phyloP scores from a whole-genome alignment of 208 protist genomes.

The Wallacemonas rigidus region DNA sequence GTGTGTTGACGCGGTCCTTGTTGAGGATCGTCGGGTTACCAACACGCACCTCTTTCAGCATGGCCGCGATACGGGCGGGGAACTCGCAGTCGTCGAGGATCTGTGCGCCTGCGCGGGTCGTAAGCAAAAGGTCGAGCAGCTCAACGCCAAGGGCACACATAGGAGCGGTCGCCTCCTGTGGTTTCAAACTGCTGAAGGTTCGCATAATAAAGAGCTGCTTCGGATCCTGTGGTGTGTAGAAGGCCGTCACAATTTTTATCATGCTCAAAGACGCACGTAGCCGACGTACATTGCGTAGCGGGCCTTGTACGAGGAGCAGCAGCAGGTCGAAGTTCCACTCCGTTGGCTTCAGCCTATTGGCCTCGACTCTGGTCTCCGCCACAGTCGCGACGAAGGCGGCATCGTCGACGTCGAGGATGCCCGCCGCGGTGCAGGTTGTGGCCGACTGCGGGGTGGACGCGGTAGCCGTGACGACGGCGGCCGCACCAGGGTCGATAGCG shows the following conservation, averaged over 20 bases:
- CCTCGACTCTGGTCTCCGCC: constrained; percentile 58
- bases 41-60: constrained; percentile 73
- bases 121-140: constrained; percentile 80
- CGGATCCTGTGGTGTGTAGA: constrained; percentile 58
- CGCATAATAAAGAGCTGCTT: constrained; percentile 41
- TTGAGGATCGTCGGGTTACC: constrained; percentile 55
- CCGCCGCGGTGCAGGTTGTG: constrained; percentile 33
- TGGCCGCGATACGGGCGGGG: constrained; percentile 36
- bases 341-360: constrained; percentile 26
- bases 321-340: constrained; percentile 81
- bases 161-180: constrained; percentile 42
- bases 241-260: constrained; percentile 64
- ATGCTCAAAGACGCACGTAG: constrained; percentile 52
- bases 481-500: constrained; percentile 13
- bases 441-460: constrained; percentile 25
- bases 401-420: constrained; percentile 68
- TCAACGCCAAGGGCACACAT: constrained; percentile 71
- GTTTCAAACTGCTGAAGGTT: constrained; percentile 55
- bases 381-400: constrained; percentile 52
- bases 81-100: constrained; percentile 62
- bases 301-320: constrained; percentile 75
- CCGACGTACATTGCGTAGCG: constrained; percentile 49
- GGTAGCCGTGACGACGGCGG: constrained; percentile 3
- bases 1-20: constrained; percentile 49
- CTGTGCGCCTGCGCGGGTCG: constrained; percentile 61